Percentiles rank a stretch among this genome's conserved stretches.
Conservation (phyloP, 2,329 filamentous ascomycete genomes). For the Talaromyces pinophilus region DNA sequence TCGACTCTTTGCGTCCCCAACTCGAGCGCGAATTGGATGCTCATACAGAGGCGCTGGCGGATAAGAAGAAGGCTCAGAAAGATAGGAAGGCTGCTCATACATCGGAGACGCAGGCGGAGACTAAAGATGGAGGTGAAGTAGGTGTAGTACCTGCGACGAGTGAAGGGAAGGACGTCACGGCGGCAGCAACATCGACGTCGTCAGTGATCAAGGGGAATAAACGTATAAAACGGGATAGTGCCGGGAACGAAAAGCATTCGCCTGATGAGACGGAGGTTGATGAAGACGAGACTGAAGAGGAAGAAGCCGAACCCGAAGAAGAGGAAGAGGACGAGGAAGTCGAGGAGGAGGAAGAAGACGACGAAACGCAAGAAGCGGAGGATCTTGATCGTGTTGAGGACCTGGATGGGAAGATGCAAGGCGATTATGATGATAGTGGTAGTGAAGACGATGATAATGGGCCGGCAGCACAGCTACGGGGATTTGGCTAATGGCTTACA, state of each 20-base stretch:
- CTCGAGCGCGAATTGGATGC: conserved; percentile 61
- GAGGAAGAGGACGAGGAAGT: conserved; percentile 29
- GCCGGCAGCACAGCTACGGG: conserved; percentile 24
- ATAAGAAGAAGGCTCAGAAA: conserved; percentile 39
- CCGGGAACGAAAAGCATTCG: conserved; percentile 32
- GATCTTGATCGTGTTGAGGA: conserved; percentile 44
- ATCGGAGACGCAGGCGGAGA: conserved; percentile 23
- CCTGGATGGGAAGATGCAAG: conserved; percentile 33
- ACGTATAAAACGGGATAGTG: conserved; percentile 25
- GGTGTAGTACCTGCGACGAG: conserved; percentile 17
- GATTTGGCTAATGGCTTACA: conserved; percentile 20
- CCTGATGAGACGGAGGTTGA: conserved; percentile 28
- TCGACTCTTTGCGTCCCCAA: conserved; percentile 59
- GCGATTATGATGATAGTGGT: conserved; percentile 21
- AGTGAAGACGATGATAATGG: conserved; percentile 24
- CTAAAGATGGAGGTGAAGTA: conserved; percentile 23
- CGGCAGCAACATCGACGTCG: conserved; percentile 3
- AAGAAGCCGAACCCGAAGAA: conserved; percentile 23
- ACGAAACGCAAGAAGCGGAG: conserved; percentile 31
- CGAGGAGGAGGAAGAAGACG: conserved; percentile 27
- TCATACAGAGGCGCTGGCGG: conserved; percentile 41
- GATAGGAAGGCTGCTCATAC: conserved; percentile 49
- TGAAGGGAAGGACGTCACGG: conserved; percentile 24
- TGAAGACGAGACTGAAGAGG: conserved; percentile 26
- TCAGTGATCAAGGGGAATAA: conserved; percentile 2